These are phyloP conservation scores for Sporothrix humicola DNA, from an alignment of 2,329 filamentous ascomycete genomes.

Conservation along the genomic window DNA sequence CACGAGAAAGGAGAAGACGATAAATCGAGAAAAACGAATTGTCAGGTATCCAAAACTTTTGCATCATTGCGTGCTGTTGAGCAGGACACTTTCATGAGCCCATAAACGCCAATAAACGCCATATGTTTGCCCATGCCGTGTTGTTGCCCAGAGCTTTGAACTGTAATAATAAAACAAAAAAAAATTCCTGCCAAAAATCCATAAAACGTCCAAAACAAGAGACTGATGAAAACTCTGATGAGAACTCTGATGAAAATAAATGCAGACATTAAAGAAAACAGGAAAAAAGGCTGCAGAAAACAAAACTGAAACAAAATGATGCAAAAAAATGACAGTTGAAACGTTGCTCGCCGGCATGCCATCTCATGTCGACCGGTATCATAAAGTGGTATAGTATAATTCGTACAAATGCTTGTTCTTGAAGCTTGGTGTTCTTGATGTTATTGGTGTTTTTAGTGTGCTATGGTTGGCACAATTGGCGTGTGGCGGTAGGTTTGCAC, in stretches of 20 bases:
- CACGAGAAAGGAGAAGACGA: too few relatives aligned
- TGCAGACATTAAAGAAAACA: not conserved
- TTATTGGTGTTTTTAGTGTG: not conserved
- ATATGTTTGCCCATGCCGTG: not conserved
- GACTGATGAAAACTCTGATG: not conserved
- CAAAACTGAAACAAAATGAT: not conserved
- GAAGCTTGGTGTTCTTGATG: not conserved
- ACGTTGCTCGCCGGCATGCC: constrained; percentile 9
- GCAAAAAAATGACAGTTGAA: not conserved
- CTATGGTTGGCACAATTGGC: not conserved
- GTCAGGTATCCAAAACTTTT: not conserved
- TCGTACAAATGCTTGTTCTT: not conserved
- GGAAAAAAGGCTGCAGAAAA: constrained; percentile 4
- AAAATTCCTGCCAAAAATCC: not conserved
- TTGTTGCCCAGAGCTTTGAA: constrained; percentile 17
- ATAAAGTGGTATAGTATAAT: constrained; percentile 5
- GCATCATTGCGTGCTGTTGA: not conserved
- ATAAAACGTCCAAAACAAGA: not conserved
- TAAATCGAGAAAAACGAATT: not conserved
- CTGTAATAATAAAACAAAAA: not conserved
- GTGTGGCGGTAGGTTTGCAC: not conserved
- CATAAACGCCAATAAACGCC: constrained; percentile 2
- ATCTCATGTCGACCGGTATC: constrained; percentile 6
- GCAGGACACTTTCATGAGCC: not conserved
- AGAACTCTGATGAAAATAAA: not conserved